Conservation (phyloP, 495 filamentous ascomycete species). For the Melanomma pulvis-pyrius region DNA sequence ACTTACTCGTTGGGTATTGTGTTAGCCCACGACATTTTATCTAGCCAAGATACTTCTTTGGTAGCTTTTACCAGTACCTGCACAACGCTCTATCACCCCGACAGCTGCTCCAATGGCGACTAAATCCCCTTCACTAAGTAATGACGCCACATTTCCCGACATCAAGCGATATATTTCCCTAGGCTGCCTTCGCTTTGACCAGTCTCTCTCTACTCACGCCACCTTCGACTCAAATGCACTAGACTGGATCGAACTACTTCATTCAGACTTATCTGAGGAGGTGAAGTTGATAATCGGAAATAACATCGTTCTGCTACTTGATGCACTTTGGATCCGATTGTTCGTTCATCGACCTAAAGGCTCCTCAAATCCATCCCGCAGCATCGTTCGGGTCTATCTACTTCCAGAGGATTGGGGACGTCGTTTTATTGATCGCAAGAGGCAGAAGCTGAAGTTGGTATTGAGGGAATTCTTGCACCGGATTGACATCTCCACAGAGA, state of each 20-base stretch:
- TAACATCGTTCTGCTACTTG: constrained; percentile 15
- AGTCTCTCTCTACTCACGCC: neutral
- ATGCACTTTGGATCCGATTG: constrained; percentile 29
- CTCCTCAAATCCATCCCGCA: neutral
- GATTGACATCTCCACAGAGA: constrained; percentile 30
- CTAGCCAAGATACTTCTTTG: no score
- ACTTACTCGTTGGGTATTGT: no score
- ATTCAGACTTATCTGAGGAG: constrained; percentile 14
- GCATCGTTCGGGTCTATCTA: constrained; percentile 31
- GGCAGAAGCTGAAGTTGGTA: constrained; percentile 25
- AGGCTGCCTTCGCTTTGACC: constrained; percentile 27
- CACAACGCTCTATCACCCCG: neutral
- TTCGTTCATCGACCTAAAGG: constrained; percentile 19
- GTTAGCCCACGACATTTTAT: no score
- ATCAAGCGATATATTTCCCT: constrained; percentile 28
- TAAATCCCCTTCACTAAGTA: neutral
- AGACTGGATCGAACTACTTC: constrained; percentile 19
- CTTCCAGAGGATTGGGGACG: constrained; percentile 32
- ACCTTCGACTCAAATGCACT: neutral
- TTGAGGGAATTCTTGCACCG: constrained; percentile 23
- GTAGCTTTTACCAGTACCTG: no score
- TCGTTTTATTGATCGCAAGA: constrained; percentile 20
- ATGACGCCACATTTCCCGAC: neutral
- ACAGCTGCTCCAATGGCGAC: neutral
- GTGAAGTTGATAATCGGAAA: constrained; percentile 19